These are phyloP conservation scores for Rhipidocladum racemiflorum DNA, from an alignment of 176 grass and related monocot species.

Conservation along the genomic window DNA sequence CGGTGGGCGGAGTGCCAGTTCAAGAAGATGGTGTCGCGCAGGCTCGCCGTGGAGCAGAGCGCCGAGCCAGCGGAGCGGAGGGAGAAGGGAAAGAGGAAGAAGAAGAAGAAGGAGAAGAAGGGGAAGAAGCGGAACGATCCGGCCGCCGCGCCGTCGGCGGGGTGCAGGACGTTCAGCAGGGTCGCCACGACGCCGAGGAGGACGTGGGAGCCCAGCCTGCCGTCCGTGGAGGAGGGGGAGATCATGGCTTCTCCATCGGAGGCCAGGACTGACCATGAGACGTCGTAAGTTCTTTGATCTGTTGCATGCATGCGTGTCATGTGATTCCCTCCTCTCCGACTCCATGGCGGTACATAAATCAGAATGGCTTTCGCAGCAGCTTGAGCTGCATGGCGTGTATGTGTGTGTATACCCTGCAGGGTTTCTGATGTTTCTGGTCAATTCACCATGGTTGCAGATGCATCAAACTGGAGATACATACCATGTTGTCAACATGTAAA, in stretches of 20 bases:
- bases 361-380: no score
- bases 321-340: no score
- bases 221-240: conserved; percentile 41
- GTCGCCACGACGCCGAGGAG: background rate
- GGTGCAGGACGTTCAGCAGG: no score
- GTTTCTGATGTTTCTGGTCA: no score
- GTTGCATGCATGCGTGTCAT: no score
- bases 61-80: background rate
- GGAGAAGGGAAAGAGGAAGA: background rate
- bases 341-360: background rate
- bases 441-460: no score
- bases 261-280: background rate
- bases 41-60: conserved; percentile 19
- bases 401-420: no score
- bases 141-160: background rate
- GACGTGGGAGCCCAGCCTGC: conserved; percentile 53
- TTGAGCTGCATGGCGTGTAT: no score
- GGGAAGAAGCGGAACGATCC: background rate
- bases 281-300: background rate
- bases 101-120: background rate
- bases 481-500: no score
- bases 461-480: no score
- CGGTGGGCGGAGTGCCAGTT: conserved; percentile 26
- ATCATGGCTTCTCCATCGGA: background rate
- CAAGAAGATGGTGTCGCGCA: conserved; percentile 5